A percentile compares a stretch with the other conserved stretches of the same genome.
phyloP scores from a whole-genome alignment of 306 rosid genomes.

The Sicyos edulis region DNA sequence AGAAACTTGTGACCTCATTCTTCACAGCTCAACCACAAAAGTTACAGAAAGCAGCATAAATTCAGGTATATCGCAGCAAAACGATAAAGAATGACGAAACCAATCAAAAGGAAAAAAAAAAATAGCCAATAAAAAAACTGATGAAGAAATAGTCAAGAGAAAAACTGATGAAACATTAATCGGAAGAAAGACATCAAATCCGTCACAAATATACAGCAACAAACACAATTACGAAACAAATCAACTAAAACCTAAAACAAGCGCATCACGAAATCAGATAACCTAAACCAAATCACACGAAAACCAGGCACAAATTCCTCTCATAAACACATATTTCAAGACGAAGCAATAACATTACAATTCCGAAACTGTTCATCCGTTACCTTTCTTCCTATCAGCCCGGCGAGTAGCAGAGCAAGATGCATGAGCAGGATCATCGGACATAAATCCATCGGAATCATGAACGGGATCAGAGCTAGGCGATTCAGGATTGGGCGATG shows the following conservation, averaged over 20 bases:
- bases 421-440: slow-evolving; percentile 74
- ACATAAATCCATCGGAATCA: slow-evolving; percentile 59
- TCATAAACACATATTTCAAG: background rate
- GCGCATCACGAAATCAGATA: background rate
- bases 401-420: slow-evolving; percentile 62
- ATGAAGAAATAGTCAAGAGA: background rate
- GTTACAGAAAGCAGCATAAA: background rate
- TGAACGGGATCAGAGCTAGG: slow-evolving; percentile 51
- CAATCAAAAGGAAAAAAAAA: background rate
- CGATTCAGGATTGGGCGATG: slow-evolving; percentile 61
- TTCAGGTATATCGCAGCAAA: background rate
- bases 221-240: background rate
- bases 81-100: background rate
- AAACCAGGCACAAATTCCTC: background rate
- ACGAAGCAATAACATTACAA: background rate
- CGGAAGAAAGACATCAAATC: background rate
- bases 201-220: background rate
- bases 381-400: slow-evolving; percentile 80
- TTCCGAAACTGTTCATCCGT: background rate
- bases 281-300: background rate
- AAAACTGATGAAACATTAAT: background rate
- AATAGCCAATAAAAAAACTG: background rate
- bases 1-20: background rate
- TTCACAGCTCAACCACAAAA: background rate
- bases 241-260: background rate